phyloP scores from a whole-genome alignment of 345 rosid genomes.

The Syzygium jambos region DNA sequence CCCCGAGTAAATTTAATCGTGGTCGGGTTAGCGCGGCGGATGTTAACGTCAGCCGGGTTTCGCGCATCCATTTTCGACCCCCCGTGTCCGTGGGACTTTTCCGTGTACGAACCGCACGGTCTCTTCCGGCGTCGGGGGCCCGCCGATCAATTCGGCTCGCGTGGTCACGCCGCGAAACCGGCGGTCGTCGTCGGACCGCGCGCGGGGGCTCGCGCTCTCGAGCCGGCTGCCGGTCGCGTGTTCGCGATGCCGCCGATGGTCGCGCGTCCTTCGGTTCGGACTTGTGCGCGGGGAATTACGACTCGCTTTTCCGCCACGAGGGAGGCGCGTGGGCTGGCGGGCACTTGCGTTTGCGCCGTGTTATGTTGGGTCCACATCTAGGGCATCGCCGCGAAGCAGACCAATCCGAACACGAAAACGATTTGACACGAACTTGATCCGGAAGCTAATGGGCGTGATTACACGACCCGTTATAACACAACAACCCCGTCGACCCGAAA shows the following conservation, averaged over 20 bases:
- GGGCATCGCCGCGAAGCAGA: too few species aligned
- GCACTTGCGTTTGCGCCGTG: too few species aligned
- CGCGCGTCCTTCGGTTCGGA: neutral
- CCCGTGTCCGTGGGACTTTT: neutral
- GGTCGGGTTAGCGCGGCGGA: neutral
- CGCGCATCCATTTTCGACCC: neutral
- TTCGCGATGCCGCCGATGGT: neutral
- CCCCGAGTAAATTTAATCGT: neutral
- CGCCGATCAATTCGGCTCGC: neutral
- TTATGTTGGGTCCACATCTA: too few species aligned
- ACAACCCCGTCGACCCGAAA: neutral
- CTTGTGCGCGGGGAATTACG: neutral
- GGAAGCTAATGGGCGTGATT: neutral
- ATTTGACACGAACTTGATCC: accelerated
- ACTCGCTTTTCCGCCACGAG: too few species aligned
- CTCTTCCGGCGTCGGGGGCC: neutral
- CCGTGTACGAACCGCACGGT: neutral
- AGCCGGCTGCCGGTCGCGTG: neutral
- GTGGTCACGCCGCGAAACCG: neutral
- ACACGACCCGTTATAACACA: neutral
- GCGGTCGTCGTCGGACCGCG: accelerated
- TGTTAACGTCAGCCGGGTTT: neutral
- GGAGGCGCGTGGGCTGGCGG: too few species aligned
- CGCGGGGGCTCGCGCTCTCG: neutral
- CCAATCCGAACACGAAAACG: neutral